A percentile compares a stretch with the other conserved stretches of the same genome.
phyloP scores from a whole-genome alignment of 345 rosid genomes.

The Passiflora organensis region DNA sequence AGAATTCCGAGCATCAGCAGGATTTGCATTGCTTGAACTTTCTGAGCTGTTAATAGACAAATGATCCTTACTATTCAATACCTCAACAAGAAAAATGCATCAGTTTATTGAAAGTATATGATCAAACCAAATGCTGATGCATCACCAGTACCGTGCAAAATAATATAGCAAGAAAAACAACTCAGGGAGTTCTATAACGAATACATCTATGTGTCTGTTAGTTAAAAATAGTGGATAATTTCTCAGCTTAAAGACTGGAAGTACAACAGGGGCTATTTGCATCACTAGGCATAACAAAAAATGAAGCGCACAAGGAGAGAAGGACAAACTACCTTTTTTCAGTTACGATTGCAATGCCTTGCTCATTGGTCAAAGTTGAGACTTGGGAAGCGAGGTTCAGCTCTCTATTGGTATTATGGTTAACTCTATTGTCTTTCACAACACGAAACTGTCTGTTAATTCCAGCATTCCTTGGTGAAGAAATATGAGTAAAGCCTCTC shows the following conservation, averaged over 20 bases:
- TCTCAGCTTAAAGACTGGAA: too few relatives aligned
- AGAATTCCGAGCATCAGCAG: conserved; percentile 25
- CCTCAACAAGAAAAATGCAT: neutral
- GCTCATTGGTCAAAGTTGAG: conserved; percentile 27
- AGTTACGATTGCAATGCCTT: conserved; percentile 19
- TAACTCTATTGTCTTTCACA: conserved; percentile 73
- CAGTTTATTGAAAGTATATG: too few relatives aligned
- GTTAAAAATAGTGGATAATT: too few relatives aligned
- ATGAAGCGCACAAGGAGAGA: neutral
- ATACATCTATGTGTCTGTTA: too few relatives aligned
- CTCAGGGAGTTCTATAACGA: too few relatives aligned
- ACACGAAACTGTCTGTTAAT: conserved; percentile 43
- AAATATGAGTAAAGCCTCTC: conserved; percentile 39
- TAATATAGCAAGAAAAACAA: too few relatives aligned
- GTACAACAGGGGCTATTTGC: too few relatives aligned
- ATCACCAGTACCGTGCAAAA: too few relatives aligned
- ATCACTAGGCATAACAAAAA: too few relatives aligned
- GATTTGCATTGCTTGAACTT: conserved; percentile 33
- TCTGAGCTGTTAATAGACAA: conserved; percentile 34
- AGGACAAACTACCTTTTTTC: conserved; percentile 44
- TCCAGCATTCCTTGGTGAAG: conserved; percentile 44
- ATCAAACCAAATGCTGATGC: too few relatives aligned
- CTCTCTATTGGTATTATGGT: conserved; percentile 38
- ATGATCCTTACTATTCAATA: conserved; percentile 4
- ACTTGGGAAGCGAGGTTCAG: conserved; percentile 33